These are phyloP conservation scores for Chamaecrista fasciculata DNA, from an alignment of 306 rosid genomes.

Conservation along the genomic window DNA sequence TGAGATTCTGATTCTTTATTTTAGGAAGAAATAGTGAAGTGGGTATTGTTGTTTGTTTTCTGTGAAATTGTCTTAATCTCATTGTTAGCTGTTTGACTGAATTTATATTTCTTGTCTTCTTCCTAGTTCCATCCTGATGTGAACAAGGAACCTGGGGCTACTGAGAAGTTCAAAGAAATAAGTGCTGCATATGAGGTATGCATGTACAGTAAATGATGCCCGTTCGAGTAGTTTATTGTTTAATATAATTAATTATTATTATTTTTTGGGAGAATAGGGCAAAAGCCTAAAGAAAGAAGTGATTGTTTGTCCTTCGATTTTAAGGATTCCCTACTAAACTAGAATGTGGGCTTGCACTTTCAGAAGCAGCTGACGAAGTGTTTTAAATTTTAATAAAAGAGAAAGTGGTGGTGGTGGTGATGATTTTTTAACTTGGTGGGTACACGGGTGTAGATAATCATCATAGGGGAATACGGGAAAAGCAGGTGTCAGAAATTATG, in stretches of 20 bases:
- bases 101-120: constrained; percentile 6
- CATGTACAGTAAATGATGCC: constrained; percentile 16
- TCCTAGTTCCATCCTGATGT: constrained; percentile 72
- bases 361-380: neutral
- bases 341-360: neutral
- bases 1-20: neutral
- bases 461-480: neutral
- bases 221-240: neutral
- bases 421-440: neutral
- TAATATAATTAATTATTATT: no score
- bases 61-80: neutral
- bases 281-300: no score
- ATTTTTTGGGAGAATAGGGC: neutral
- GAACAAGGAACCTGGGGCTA: constrained; percentile 75
- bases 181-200: constrained; percentile 95
- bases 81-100: constrained; percentile 28
- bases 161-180: constrained; percentile 75
- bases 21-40: neutral
- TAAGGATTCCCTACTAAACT: neutral
- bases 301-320: neutral
- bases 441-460: neutral
- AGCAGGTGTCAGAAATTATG: neutral
- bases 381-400: neutral
- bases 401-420: neutral
- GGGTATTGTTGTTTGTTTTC: neutral